Conservation (phyloP, 2,329 filamentous ascomycete genomes). For the Cryphonectria nitschkei region DNA sequence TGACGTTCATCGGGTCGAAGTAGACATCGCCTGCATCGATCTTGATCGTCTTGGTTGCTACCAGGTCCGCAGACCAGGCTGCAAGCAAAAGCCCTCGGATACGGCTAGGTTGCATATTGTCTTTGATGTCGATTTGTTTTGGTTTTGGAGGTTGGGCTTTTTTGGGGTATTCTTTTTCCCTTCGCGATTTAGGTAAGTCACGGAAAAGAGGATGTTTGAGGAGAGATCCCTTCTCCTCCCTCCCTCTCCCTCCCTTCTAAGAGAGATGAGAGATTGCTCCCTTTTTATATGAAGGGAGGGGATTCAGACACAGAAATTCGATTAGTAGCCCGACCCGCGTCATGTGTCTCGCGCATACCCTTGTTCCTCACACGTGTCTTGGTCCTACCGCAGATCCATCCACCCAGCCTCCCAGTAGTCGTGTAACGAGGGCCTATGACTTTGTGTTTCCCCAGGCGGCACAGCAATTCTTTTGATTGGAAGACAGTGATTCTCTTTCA, state of each 20-base stretch:
- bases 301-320: neutral
- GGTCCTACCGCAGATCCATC: neutral
- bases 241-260: neutral
- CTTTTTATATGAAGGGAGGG: neutral
- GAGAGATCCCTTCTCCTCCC: neutral
- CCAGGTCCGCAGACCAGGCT: conserved; percentile 12
- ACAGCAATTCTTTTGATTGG: neutral
- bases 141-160: too few species aligned
- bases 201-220: neutral
- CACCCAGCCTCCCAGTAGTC: neutral
- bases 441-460: neutral
- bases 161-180: too few species aligned
- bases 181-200: neutral
- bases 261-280: neutral
- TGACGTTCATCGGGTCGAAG: conserved; percentile 49
- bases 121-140: neutral
- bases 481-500: neutral
- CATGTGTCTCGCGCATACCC: conserved; percentile 11
- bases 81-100: neutral
- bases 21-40: conserved; percentile 46
- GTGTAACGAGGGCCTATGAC: neutral
- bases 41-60: conserved; percentile 35
- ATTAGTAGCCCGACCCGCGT: neutral
- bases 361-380: conserved; percentile 3
- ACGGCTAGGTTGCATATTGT: conserved; percentile 2